Conservation (phyloP, 306 rosid genomes). For the Vigna mungo region DNA sequence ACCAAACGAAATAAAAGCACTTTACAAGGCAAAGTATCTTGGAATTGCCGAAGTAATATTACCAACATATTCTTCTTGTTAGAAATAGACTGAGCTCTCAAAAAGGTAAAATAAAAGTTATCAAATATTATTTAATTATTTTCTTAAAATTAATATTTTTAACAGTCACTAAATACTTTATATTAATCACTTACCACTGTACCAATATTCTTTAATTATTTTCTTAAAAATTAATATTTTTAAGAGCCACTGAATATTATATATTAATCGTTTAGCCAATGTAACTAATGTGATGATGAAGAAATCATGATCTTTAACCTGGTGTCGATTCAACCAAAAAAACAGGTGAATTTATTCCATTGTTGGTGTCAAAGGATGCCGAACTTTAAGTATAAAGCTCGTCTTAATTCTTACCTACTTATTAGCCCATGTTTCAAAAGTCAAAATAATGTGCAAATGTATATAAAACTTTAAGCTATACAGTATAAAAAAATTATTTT, state of each 20-base stretch:
- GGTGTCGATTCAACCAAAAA: not conserved
- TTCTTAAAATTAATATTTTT: conserved; percentile 2
- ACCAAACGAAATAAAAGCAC: not conserved
- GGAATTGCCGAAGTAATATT: conserved; percentile 42
- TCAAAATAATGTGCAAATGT: not conserved
- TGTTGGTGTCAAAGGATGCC: not conserved
- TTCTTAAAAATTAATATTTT: not conserved
- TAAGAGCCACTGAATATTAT: not conserved
- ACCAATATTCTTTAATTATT: not conserved
- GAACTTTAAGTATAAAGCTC: too few species aligned
- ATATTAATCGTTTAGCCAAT: too few species aligned
- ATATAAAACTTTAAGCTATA: too few species aligned
- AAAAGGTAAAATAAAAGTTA: not conserved
- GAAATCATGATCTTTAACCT: not conserved
- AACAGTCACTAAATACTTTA: not conserved
- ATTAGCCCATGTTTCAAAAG: not conserved
- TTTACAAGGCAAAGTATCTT: not conserved
- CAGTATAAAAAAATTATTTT: not conserved
- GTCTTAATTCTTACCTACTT: not conserved
- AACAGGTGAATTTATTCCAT: not conserved
- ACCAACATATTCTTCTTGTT: conserved; percentile 16
- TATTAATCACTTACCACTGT: too few species aligned
- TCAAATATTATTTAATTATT: not conserved
- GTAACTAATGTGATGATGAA: too few species aligned
- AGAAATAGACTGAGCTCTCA: not conserved